Percentiles rank a stretch among this genome's conserved stretches.
Evolutionary conservation across 73 alveolate genomes (phyloP).

Genomic region (Tetrahymena elliotti): DNA sequence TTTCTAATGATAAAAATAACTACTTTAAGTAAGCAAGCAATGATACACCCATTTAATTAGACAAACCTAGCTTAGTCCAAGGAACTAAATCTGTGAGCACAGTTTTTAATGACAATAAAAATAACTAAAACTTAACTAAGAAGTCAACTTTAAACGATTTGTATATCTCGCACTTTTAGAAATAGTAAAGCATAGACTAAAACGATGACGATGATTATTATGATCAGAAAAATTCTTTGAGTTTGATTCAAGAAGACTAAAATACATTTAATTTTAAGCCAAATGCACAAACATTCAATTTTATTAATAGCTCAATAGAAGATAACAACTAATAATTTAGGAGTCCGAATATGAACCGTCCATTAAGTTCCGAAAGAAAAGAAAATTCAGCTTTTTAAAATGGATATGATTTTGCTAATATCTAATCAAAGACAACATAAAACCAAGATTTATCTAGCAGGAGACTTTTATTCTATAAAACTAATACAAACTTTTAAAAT

Average conservation of each 20-base stretch:
- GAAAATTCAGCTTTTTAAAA: not conserved
- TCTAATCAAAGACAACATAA: not conserved
- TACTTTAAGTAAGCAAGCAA: not conserved
- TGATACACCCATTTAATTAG: not conserved
- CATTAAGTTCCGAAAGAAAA: not conserved
- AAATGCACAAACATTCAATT: not conserved
- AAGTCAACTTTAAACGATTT: not conserved
- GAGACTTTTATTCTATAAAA: not conserved
- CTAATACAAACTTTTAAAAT: not conserved
- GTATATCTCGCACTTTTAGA: not conserved
- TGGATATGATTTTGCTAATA: not conserved
- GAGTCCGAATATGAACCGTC: not conserved
- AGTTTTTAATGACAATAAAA: not conserved
- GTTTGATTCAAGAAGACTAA: not conserved
- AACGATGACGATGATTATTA: not conserved
- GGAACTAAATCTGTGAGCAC: not conserved
- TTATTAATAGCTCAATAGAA: not conserved
- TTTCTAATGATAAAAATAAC: not conserved
- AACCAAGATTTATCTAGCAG: not conserved
- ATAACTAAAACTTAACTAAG: not conserved
- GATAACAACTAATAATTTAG: not conserved
- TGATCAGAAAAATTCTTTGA: not conserved
- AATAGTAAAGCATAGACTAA: not conserved
- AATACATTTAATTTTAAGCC: not conserved
- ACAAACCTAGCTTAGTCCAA: not conserved